Conservation (phyloP, 495 filamentous ascomycete genomes). For the Hypoxylon fuscum region DNA sequence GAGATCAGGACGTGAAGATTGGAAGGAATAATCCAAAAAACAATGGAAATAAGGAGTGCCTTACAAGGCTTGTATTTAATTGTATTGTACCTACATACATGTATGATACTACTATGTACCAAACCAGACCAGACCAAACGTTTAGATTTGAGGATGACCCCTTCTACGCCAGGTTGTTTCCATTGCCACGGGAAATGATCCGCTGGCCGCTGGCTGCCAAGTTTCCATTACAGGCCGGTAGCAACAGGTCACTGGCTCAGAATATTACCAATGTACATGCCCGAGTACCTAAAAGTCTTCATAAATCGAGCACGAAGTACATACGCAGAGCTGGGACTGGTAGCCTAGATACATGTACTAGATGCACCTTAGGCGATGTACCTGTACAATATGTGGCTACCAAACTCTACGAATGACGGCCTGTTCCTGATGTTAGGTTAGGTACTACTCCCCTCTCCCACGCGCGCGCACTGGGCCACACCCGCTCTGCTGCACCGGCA, state of each 20-base stretch:
- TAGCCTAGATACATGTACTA: neutral
- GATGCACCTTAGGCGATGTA: conserved; percentile 4
- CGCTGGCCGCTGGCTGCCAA: conserved; percentile 32
- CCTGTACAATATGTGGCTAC: neutral
- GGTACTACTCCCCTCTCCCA: conserved; percentile 19
- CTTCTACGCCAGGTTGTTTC: conserved; percentile 20
- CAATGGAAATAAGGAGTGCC: conserved; percentile 9
- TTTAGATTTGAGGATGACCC: conserved; percentile 37
- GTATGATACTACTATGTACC: conserved; percentile 14
- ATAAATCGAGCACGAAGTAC: too few relatives aligned
- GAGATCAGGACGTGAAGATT: neutral
- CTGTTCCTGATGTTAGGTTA: neutral
- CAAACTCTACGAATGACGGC: too few relatives aligned
- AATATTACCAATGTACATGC: too few relatives aligned
- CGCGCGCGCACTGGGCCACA: conserved; percentile 27
- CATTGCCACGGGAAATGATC: conserved; percentile 40
- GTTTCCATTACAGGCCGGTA: conserved; percentile 27
- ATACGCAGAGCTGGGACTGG: conserved; percentile 22
- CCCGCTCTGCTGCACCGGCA: too few relatives aligned
- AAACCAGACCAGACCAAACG: conserved; percentile 24
- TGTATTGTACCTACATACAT: too few relatives aligned
- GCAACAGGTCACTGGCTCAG: conserved; percentile 16
- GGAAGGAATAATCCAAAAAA: neutral
- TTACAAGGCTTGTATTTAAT: conserved; percentile 14
- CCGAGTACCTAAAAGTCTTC: too few relatives aligned